phyloP scores from a whole-genome alignment of 768 basidiomycete genomes.

The Panellus pusillus region DNA sequence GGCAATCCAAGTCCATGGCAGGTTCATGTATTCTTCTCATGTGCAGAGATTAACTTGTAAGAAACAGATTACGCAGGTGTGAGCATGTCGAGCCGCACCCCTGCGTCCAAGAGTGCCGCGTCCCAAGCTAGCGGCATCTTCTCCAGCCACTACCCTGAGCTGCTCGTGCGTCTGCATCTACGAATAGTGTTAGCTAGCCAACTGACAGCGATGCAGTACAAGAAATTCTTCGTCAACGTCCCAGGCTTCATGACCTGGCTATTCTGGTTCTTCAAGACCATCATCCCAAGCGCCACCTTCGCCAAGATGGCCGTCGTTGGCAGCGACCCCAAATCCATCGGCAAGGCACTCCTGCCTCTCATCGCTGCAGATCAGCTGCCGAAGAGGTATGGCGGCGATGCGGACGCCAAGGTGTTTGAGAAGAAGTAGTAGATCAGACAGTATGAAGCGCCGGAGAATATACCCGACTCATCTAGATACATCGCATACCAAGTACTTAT shows the following conservation, averaged over 20 bases:
- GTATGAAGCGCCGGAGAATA: background rate
- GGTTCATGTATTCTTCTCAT: constrained; percentile 7
- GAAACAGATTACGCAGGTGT: constrained; percentile 74
- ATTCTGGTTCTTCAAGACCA: constrained; percentile 80
- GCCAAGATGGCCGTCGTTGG: constrained; percentile 84
- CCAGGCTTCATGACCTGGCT: constrained; percentile 77
- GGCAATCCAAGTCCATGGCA: constrained; percentile 73
- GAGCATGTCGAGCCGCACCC: constrained; percentile 59
- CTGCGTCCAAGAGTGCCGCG: constrained; percentile 77
- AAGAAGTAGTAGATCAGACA: constrained; percentile 7
- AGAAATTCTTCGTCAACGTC: constrained; percentile 83
- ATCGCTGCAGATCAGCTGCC: constrained; percentile 64
- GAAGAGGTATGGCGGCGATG: constrained; percentile 68
- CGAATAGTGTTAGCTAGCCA: background rate
- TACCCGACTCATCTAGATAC: too few species aligned
- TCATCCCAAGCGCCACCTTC: constrained; percentile 70
- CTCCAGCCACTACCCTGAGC: constrained; percentile 75
- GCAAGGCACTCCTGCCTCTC: constrained; percentile 56
- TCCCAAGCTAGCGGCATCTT: constrained; percentile 75
- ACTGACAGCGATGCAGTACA: constrained; percentile 41
- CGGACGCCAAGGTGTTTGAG: constrained; percentile 31
- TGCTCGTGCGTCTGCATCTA: constrained; percentile 49
- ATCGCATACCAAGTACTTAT: too few species aligned
- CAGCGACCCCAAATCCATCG: constrained; percentile 55
- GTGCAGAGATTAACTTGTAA: background rate